These are phyloP conservation scores for Grigorovia transvaalensis DNA, from an alignment of 805 yeast species.

Conservation along the genomic window DNA sequence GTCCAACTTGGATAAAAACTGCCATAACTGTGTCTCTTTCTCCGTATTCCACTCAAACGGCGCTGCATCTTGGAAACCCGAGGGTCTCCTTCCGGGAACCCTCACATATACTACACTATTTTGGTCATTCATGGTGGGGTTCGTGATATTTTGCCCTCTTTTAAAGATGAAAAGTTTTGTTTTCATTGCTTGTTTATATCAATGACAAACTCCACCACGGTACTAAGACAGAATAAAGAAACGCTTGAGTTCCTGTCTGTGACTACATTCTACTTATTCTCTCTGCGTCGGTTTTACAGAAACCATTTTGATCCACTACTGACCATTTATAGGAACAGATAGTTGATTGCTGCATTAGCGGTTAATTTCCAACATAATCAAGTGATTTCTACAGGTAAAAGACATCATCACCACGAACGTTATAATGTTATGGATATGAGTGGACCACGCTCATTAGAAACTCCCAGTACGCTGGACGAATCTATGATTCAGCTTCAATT, in stretches of 20 bases:
- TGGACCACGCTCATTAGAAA: not conserved
- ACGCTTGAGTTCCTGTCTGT: too few relatives aligned
- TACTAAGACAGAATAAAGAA: too few relatives aligned
- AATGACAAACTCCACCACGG: too few relatives aligned
- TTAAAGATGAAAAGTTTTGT: too few relatives aligned
- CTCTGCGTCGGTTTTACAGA: too few relatives aligned
- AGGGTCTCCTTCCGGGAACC: conserved; percentile 32
- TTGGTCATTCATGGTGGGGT: conserved; percentile 15
- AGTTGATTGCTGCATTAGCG: too few relatives aligned
- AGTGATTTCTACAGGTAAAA: too few relatives aligned
- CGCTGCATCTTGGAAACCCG: conserved; percentile 33
- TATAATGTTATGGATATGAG: not conserved
- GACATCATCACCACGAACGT: too few relatives aligned
- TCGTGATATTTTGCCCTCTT: too few relatives aligned
- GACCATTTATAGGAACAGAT: not conserved
- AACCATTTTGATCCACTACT: not conserved
- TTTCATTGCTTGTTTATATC: too few relatives aligned
- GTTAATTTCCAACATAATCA: too few relatives aligned
- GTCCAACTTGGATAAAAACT: conserved; percentile 17
- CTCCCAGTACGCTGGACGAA: conserved; percentile 2
- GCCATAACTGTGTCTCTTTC: conserved; percentile 27
- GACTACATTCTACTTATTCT: too few relatives aligned
- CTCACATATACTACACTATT: conserved; percentile 35
- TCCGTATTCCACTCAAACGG: conserved; percentile 25
- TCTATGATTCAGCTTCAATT: conserved; percentile 40